phyloP scores from a whole-genome alignment of 306 rosid species.

The Carpinus viminea region DNA sequence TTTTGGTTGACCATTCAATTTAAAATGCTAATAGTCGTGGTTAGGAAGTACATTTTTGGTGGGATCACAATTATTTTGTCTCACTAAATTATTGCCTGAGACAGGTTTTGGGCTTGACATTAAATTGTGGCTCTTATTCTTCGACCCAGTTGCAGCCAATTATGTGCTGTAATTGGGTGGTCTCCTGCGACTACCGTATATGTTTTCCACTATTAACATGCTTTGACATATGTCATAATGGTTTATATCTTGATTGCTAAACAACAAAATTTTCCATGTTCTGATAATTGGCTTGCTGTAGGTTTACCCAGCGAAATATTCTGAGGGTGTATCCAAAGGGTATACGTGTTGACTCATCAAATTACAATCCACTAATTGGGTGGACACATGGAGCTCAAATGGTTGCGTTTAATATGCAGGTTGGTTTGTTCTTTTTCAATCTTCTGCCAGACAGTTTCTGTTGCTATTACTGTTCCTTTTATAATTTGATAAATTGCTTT shows the following conservation, averaged over 20 bases:
- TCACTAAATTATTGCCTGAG: background rate
- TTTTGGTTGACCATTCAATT: background rate
- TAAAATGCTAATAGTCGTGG: background rate
- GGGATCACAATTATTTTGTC: background rate
- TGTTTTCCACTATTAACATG: background rate
- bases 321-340: constrained; percentile 97
- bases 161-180: background rate
- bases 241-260: background rate
- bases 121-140: constrained; percentile 14
- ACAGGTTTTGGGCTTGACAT: constrained; percentile 8
- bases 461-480: background rate
- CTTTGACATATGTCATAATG: constrained; percentile 6
- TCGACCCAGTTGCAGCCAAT: background rate
- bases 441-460: background rate
- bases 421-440: constrained; percentile 24
- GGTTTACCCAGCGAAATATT: constrained; percentile 93
- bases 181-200: background rate
- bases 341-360: constrained; percentile 89
- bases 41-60: background rate
- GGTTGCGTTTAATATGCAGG: constrained; percentile 99
- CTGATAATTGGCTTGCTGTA: constrained; percentile 33
- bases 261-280: background rate
- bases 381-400: constrained; percentile 99
- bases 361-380: constrained; percentile 92
- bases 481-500: background rate